A percentile compares a stretch with the other conserved stretches of the same genome.
These are phyloP conservation scores for Asterochloris erici DNA, from an alignment of 139 green algal species.

Conservation along the genomic window DNA sequence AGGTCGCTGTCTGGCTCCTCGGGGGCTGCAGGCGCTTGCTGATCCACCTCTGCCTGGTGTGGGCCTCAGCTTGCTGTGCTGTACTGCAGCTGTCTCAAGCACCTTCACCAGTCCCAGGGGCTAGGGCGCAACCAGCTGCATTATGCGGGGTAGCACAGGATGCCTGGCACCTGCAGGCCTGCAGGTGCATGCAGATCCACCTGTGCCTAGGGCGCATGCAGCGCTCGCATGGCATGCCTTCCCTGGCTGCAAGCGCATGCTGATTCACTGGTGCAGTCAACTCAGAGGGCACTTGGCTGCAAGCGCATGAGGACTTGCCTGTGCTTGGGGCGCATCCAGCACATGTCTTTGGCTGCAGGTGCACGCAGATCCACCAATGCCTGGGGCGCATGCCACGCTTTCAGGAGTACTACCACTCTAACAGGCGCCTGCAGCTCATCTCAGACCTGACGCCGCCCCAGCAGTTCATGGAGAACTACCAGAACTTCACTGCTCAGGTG, in stretches of 20 bases:
- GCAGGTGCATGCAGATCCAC: slow-evolving; percentile 36
- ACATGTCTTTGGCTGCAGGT: slow-evolving; percentile 28
- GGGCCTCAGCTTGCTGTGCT: too few relatives aligned
- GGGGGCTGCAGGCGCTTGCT: too few relatives aligned
- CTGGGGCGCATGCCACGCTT: slow-evolving; percentile 28
- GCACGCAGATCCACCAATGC: slow-evolving; percentile 26
- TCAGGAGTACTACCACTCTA: slow-evolving; percentile 39
- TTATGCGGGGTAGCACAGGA: too few relatives aligned
- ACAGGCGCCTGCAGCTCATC: slow-evolving; percentile 39
- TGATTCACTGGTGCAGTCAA: slow-evolving; percentile 14
- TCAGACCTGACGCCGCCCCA: slow-evolving; percentile 46
- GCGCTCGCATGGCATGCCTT: slow-evolving; percentile 26
- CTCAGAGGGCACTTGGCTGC: too few relatives aligned
- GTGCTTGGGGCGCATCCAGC: slow-evolving; percentile 17
- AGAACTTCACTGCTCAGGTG: slow-evolving; percentile 61
- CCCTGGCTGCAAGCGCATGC: slow-evolving; percentile 24
- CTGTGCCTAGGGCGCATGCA: slow-evolving; percentile 20
- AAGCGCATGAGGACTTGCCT: too few relatives aligned
- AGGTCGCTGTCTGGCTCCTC: too few relatives aligned
- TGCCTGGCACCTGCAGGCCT: too few relatives aligned
- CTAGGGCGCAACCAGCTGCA: too few relatives aligned
- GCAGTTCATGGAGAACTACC: slow-evolving; percentile 55
- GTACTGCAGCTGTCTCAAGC: too few relatives aligned
- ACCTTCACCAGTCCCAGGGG: too few relatives aligned
- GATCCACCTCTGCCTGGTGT: too few relatives aligned